Evolutionary conservation across 257 asterid genomes (phyloP).

Genomic region (Nicotiana attenuata): DNA sequence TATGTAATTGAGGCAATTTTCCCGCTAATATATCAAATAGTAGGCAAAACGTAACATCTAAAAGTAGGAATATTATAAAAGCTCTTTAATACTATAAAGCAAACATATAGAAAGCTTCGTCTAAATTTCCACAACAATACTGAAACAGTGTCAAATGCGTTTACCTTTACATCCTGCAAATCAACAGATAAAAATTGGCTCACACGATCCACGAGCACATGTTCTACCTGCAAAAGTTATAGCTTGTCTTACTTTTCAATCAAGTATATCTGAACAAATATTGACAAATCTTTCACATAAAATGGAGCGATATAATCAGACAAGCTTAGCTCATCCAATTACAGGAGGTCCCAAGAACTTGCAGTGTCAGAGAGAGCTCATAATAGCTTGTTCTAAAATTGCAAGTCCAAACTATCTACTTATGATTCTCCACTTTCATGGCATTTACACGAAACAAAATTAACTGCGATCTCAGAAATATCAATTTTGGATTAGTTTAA

Average conservation of each 20-base stretch:
- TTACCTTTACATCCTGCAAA: constrained; percentile 94
- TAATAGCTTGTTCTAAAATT: neutral
- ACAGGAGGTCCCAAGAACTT: neutral
- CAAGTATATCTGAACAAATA: neutral
- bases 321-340: neutral
- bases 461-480: neutral
- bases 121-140: neutral
- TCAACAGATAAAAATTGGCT: constrained; percentile 74
- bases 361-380: neutral
- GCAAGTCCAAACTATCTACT: neutral
- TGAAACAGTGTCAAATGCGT: neutral
- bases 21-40: neutral
- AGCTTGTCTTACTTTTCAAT: constrained; percentile 13
- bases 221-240: constrained; percentile 71
- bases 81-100: neutral
- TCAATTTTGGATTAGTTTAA: neutral
- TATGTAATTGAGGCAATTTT: neutral
- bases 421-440: neutral
- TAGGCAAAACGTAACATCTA: neutral
- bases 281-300: neutral
- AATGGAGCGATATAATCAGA: neutral
- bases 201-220: constrained; percentile 91
- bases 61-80: neutral
- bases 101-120: neutral
- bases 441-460: neutral